These are phyloP conservation scores for Amesomyces nigricolor DNA, from an alignment of 2,329 filamentous ascomycete species.

Conservation along the genomic window DNA sequence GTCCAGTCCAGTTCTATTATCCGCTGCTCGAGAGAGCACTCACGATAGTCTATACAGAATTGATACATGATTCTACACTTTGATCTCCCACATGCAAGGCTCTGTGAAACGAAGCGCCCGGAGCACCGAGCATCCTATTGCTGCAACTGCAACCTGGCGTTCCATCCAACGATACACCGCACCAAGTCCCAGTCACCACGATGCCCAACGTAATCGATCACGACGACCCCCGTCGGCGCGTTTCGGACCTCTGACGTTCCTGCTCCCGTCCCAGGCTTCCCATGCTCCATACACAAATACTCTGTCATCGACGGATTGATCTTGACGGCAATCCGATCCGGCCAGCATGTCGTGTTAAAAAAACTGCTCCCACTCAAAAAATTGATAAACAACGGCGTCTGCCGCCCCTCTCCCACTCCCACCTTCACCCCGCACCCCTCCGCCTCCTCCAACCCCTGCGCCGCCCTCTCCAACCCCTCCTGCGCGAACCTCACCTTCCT, in stretches of 20 bases:
- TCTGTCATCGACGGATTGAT: conserved; percentile 72
- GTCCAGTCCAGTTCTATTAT: background rate
- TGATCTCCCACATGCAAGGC: background rate
- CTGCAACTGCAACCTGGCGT: conserved; percentile 57
- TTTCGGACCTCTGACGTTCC: conserved; percentile 54
- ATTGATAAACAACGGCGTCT: conserved; percentile 74
- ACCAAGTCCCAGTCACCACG: conserved; percentile 88
- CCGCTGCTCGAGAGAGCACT: background rate
- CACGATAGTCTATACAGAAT: background rate
- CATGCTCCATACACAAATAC: conserved; percentile 55
- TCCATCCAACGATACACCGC: conserved; percentile 85
- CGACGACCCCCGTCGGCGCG: conserved; percentile 77
- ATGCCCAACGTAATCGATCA: conserved; percentile 89
- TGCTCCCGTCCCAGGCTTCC: conserved; percentile 45
- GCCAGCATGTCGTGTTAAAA: conserved; percentile 89
- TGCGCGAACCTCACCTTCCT: conserved; percentile 72
- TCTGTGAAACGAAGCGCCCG: background rate
- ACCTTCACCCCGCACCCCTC: background rate
- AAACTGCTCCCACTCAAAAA: conserved; percentile 91
- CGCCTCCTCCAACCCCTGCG: conserved; percentile 38
- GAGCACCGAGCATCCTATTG: conserved; percentile 28
- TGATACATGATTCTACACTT: conserved; percentile 5
- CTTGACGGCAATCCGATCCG: conserved; percentile 80
- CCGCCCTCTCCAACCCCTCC: conserved; percentile 71
- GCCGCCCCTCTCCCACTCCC: background rate